Base-by-base conservation (phyloP, 2,329 filamentous ascomycete species). In the Huntiella abstrusa region DNA sequence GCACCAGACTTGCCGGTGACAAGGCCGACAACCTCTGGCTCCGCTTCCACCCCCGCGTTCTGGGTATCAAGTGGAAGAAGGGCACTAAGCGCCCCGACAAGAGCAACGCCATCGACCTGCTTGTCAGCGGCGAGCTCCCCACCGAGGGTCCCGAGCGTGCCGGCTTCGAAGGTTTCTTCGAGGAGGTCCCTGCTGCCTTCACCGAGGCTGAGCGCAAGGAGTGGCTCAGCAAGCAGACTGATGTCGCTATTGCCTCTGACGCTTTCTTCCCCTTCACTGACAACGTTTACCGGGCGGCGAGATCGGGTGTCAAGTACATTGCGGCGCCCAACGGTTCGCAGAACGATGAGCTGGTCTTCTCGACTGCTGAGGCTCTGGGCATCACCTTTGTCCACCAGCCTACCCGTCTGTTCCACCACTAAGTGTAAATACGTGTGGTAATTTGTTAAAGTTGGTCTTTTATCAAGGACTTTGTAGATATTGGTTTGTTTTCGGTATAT, bases 11-110 rank as follows among this genome's bases (percentile, higher is more conserved):
- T 44, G 91, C 91, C 8, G 91, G 91, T 51, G 88, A 96, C 70
- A 98, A 98, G 72, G 85, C 87, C 42, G 91, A 98, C 65, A 95
- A 93, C 71, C 96, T 88, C 88, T 98, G 88, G 91, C 82, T 98
- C 71, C 83, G 91, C 57, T 96, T 96, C 77, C 83, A 95, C 69
- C 80, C 84, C 55, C 80, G 84, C 45, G 83, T 91, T 10, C 72
- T 96, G 43, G 71, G 69, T 58, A 80, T 98, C 61, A 83, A 88
- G 69, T 98, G 86, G 84, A 95, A 94, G 74, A 88, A 91, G 68
- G 88, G 91, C 56, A 85, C 83, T 59, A 96, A 96, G 77, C 78
- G 91, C 49, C 75, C 91, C 41, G 88, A 95, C 63, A 98, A 96
- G 76, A 92, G 83, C 69, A 98, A 98, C 62, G 88, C 87, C 53